A percentile compares a stretch with the other conserved stretches of the same genome.
Evolutionary conservation across 108 stramenopile genomes (phyloP).

Genomic region (Nitzschia sp.): DNA sequence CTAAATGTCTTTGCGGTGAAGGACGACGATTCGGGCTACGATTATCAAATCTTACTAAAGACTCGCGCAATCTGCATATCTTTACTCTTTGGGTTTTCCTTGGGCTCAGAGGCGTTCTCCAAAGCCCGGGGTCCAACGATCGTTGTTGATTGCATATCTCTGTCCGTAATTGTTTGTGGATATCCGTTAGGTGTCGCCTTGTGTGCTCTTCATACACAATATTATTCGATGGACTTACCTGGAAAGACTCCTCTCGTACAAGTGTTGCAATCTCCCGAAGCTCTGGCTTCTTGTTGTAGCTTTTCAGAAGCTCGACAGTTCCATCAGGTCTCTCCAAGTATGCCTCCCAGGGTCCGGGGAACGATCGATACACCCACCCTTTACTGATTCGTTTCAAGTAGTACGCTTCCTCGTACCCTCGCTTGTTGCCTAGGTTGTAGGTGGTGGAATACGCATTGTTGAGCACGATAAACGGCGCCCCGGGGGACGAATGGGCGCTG

Average conservation of each 20-base stretch:
- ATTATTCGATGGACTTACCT: conserved; percentile 15
- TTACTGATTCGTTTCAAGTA: conserved; percentile 87
- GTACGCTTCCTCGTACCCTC: conserved; percentile 79
- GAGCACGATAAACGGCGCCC: conserved; percentile 64
- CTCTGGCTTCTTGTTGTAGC: conserved; percentile 78
- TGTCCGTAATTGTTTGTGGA: background rate
- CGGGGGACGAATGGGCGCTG: conserved; percentile 53
- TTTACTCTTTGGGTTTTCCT: background rate
- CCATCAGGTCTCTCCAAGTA: conserved; percentile 87
- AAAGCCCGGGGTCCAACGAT: conserved; percentile 71
- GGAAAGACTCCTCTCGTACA: conserved; percentile 85
- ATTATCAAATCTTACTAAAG: background rate
- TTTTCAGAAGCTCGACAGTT: conserved; percentile 66
- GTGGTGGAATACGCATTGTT: conserved; percentile 86
- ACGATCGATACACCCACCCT: conserved; percentile 82
- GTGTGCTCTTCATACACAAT: background rate
- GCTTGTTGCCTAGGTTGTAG: conserved; percentile 85
- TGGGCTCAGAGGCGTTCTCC: conserved; percentile 17
- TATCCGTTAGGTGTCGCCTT: background rate
- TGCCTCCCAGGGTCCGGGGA: conserved; percentile 89
- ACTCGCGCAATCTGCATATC: background rate
- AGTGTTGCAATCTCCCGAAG: conserved; percentile 73
- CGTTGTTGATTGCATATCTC: conserved; percentile 85
- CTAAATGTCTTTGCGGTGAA: background rate
- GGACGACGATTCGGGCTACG: background rate